Conservation (phyloP, 495 filamentous ascomycete species). For the Aspergillus biplanus region DNA sequence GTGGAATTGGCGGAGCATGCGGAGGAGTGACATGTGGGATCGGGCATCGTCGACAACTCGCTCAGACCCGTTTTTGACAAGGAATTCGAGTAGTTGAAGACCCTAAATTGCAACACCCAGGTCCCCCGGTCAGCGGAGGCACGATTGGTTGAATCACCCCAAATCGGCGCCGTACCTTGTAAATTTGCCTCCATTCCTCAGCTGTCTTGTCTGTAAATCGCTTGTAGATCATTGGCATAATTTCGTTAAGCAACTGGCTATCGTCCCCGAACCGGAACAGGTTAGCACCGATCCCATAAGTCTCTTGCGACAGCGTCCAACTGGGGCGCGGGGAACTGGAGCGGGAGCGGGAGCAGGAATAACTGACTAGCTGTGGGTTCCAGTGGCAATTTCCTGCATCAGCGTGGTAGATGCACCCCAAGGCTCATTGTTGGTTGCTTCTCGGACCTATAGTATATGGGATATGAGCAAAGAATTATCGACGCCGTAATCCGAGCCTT, state of each 20-base stretch:
- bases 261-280: slow-evolving; percentile 10
- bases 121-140: slow-evolving; percentile 1
- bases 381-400: slow-evolving; percentile 98
- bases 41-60: slow-evolving; percentile 97
- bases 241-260: slow-evolving; percentile 96
- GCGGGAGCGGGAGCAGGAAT: too few species aligned
- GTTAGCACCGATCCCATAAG: slow-evolving; percentile 18
- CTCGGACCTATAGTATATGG: slow-evolving; percentile 66
- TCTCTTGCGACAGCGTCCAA: slow-evolving; percentile 14
- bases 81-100: slow-evolving; percentile 94
- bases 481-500: slow-evolving; percentile 2
- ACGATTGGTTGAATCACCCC: background rate
- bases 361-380: slow-evolving; percentile 95
- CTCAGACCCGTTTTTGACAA: slow-evolving; percentile 98
- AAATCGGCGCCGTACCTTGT: slow-evolving; percentile 64
- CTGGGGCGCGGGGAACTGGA: too few species aligned
- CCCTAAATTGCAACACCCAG: slow-evolving; percentile 45
- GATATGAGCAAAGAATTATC: slow-evolving; percentile 12
- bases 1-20: slow-evolving; percentile 99
- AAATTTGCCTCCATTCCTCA: slow-evolving; percentile 99
- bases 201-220: slow-evolving; percentile 98
- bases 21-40: slow-evolving; percentile 89
- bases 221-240: slow-evolving; percentile 99
- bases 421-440: slow-evolving; percentile 97
- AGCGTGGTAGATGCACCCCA: slow-evolving; percentile 90